phyloP scores from a whole-genome alignment of 768 basidiomycete genomes.

The Leccinellum rugosiceps region DNA sequence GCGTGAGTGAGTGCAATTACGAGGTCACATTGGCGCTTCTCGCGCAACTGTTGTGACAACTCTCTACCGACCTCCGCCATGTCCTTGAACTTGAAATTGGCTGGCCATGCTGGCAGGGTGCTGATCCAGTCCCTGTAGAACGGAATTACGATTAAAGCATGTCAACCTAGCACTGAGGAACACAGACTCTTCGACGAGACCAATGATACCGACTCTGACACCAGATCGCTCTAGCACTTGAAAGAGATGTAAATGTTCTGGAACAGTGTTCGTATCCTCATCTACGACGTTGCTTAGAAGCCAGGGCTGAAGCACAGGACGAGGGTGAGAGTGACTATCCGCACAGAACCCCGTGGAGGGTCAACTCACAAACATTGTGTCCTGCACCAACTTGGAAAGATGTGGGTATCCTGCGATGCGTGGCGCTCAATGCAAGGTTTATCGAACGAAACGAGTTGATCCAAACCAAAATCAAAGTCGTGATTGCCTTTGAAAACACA shows the following conservation, averaged over 20 bases:
- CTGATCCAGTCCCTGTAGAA: conserved; percentile 77
- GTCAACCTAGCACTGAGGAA: background rate
- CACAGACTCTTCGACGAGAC: conserved; percentile 79
- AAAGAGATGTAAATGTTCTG: conserved; percentile 59
- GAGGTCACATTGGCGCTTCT: conserved; percentile 70
- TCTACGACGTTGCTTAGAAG: conserved; percentile 86
- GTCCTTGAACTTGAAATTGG: conserved; percentile 69
- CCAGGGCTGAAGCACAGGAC: conserved; percentile 61
- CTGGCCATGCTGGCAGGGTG: conserved; percentile 85
- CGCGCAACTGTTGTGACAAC: conserved; percentile 73
- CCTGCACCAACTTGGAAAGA: conserved; percentile 62
- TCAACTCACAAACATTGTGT: conserved; percentile 69
- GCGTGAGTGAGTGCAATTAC: conserved; percentile 86
- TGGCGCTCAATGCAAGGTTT: background rate
- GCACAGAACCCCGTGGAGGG: background rate
- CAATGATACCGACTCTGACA: conserved; percentile 74
- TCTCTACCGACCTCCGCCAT: conserved; percentile 73
- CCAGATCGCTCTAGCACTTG: conserved; percentile 68
- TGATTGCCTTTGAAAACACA: conserved; percentile 64
- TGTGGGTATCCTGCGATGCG: conserved; percentile 54
- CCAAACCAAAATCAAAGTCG: conserved; percentile 83
- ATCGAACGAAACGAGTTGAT: background rate
- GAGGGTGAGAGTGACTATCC: background rate
- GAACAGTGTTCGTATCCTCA: conserved; percentile 56
- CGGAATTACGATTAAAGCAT: background rate